These are phyloP conservation scores for Leptomonas seymouri DNA, from an alignment of 208 protist species.

Conservation along the genomic window DNA sequence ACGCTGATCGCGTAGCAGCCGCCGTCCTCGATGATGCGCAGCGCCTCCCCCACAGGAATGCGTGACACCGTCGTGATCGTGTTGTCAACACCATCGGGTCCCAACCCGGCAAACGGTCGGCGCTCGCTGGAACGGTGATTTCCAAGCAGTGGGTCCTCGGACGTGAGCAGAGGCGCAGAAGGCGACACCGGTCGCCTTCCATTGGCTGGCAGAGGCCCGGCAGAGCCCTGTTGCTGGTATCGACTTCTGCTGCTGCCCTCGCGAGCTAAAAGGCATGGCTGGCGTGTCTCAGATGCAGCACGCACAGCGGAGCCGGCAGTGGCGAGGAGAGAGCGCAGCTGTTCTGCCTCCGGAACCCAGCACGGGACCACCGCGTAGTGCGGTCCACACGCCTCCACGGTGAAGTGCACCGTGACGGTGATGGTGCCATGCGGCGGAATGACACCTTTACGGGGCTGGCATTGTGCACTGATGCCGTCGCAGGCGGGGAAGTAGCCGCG, in stretches of 20 bases:
- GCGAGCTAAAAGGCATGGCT: slow-evolving; percentile 4
- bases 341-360: slow-evolving; percentile 70
- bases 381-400: slow-evolving; percentile 48
- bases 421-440: slow-evolving; percentile 52
- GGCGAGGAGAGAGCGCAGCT: slow-evolving; percentile 15
- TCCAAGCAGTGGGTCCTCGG: slow-evolving; percentile 33
- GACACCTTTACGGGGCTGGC: slow-evolving; percentile 64
- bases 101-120: slow-evolving; percentile 33
- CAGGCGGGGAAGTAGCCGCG: slow-evolving; percentile 29
- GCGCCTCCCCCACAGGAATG: slow-evolving; percentile 43
- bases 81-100: slow-evolving; percentile 49
- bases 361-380: slow-evolving; percentile 60
- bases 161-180: slow-evolving; percentile 10
- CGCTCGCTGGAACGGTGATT: slow-evolving; percentile 54
- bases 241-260: background rate
- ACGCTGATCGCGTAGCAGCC: slow-evolving; percentile 39
- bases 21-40: slow-evolving; percentile 63
- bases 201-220: background rate
- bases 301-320: slow-evolving; percentile 9
- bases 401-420: slow-evolving; percentile 68
- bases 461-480: slow-evolving; percentile 56
- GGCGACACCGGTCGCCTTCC: slow-evolving; percentile 3
- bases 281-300: background rate
- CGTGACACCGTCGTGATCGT: slow-evolving; percentile 42
- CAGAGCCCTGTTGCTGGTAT: background rate